phyloP scores from a whole-genome alignment of 805 yeast species.

The Starmerella roubikii region DNA sequence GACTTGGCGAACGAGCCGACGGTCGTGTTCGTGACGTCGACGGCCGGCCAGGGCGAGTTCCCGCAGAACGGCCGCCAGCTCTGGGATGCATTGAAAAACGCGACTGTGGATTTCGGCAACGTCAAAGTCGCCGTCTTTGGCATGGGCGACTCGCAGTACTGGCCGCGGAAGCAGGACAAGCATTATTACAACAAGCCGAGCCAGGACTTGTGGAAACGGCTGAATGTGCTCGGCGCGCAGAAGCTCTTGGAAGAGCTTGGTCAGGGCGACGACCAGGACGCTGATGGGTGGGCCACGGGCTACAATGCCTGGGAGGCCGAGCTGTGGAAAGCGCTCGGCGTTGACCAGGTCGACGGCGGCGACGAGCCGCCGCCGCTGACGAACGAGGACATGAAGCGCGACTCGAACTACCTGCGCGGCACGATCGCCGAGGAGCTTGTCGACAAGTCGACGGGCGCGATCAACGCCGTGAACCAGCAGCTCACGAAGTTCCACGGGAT shows the following conservation, averaged over 20 bases:
- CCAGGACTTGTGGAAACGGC: slow-evolving; percentile 51
- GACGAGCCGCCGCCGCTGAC: slow-evolving; percentile 89
- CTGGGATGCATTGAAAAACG: slow-evolving; percentile 55
- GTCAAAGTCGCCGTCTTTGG: slow-evolving; percentile 55
- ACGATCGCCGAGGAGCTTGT: slow-evolving; percentile 75
- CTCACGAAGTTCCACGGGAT: slow-evolving; percentile 95
- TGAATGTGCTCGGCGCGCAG: slow-evolving; percentile 59
- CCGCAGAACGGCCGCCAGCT: slow-evolving; percentile 68
- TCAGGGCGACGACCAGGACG: slow-evolving; percentile 93
- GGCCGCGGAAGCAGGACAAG: slow-evolving; percentile 95
- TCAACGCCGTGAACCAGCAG: slow-evolving; percentile 82
- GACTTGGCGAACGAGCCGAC: slow-evolving; percentile 60
- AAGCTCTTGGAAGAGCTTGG: slow-evolving; percentile 65
- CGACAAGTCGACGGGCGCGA: slow-evolving; percentile 80
- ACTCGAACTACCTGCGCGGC: slow-evolving; percentile 80
- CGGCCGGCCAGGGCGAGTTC: slow-evolving; percentile 80
- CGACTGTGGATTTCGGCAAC: slow-evolving; percentile 39
- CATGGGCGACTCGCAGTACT: slow-evolving; percentile 71
- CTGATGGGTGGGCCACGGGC: slow-evolving; percentile 90
- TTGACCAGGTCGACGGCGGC: slow-evolving; percentile 62
- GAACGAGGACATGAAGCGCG: slow-evolving; percentile 87
- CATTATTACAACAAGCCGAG: slow-evolving; percentile 90
- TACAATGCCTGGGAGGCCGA: slow-evolving; percentile 73
- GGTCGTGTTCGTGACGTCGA: slow-evolving; percentile 55
- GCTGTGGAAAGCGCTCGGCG: slow-evolving; percentile 82